phyloP scores from a whole-genome alignment of 768 basidiomycete genomes.

The Lactifluus echinatus region DNA sequence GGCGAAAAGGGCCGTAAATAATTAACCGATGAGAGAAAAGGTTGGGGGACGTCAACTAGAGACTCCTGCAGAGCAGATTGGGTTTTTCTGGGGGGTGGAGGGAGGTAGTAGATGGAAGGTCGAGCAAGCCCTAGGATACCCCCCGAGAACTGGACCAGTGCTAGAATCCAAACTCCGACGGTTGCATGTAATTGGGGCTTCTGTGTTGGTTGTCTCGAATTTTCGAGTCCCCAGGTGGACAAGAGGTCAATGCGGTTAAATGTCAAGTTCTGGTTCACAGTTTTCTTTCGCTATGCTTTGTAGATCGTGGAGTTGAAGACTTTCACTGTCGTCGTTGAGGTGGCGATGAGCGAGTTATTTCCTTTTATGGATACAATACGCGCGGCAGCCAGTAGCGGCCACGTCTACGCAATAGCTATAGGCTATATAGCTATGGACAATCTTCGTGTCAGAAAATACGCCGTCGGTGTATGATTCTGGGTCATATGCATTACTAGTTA shows the following conservation, averaged over 20 bases:
- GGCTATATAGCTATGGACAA: too few relatives aligned
- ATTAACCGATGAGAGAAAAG: neutral
- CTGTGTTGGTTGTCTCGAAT: neutral
- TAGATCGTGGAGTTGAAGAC: neutral
- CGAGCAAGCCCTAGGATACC: constrained; percentile 9
- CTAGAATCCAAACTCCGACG: constrained; percentile 21
- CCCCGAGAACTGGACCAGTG: constrained; percentile 14
- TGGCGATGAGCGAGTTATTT: neutral
- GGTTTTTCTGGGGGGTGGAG: constrained; percentile 7
- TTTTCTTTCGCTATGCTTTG: neutral
- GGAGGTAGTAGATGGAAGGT: constrained; percentile 7
- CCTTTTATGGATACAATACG: neutral
- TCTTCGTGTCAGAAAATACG: neutral
- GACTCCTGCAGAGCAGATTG: neutral
- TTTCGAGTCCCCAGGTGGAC: neutral
- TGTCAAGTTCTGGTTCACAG: neutral
- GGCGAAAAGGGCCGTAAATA: constrained; percentile 7
- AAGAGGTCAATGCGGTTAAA: neutral
- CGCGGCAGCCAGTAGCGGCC: neutral
- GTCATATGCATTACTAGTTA: too few relatives aligned
- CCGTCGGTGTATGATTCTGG: neutral
- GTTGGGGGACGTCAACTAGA: neutral
- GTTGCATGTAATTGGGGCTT: constrained; percentile 6
- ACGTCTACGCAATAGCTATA: too few relatives aligned
- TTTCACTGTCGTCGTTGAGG: neutral